phyloP scores from a whole-genome alignment of 2,329 filamentous ascomycete genomes.

The Diaporthe sp. region DNA sequence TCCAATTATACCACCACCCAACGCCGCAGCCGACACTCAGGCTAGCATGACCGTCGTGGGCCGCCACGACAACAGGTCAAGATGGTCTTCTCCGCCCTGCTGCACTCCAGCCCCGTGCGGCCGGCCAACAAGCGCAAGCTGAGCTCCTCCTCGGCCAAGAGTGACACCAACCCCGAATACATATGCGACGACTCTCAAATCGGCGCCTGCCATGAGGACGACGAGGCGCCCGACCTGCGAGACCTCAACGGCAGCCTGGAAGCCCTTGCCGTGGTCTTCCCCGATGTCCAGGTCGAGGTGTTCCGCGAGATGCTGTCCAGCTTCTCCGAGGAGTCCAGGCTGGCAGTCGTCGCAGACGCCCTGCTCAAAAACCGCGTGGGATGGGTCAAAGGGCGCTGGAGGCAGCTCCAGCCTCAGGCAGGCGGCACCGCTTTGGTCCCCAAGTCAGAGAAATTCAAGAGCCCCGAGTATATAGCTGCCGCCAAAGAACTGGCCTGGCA shows the following conservation, averaged over 20 bases:
- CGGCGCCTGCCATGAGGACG: conserved; percentile 52
- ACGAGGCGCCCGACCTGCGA: conserved; percentile 73
- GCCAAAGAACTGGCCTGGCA: conserved; percentile 77
- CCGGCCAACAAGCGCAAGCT: conserved; percentile 46
- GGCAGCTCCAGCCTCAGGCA: conserved; percentile 55
- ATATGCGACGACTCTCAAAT: conserved; percentile 72
- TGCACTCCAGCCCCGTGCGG: conserved; percentile 49
- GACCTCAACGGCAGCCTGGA: conserved; percentile 80
- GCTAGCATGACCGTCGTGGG: conserved; percentile 27
- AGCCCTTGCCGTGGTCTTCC: conserved; percentile 80
- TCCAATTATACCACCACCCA: not conserved
- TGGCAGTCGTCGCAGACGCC: conserved; percentile 83
- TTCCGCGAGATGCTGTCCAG: conserved; percentile 84
- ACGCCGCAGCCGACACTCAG: not conserved
- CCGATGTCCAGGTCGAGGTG: conserved; percentile 84
- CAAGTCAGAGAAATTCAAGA: conserved; percentile 76
- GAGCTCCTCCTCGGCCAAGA: conserved; percentile 50
- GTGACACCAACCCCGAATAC: conserved; percentile 56
- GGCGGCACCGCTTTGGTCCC: conserved; percentile 56
- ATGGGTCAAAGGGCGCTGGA: conserved; percentile 79
- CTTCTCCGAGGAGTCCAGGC: conserved; percentile 81
- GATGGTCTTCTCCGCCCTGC: conserved; percentile 66
- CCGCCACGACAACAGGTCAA: conserved; percentile 55
- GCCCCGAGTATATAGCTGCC: conserved; percentile 75
- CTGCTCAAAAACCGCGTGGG: conserved; percentile 79